phyloP scores from a whole-genome alignment of 1,139 yeast genomes.

The Kodamaea derodonti region DNA sequence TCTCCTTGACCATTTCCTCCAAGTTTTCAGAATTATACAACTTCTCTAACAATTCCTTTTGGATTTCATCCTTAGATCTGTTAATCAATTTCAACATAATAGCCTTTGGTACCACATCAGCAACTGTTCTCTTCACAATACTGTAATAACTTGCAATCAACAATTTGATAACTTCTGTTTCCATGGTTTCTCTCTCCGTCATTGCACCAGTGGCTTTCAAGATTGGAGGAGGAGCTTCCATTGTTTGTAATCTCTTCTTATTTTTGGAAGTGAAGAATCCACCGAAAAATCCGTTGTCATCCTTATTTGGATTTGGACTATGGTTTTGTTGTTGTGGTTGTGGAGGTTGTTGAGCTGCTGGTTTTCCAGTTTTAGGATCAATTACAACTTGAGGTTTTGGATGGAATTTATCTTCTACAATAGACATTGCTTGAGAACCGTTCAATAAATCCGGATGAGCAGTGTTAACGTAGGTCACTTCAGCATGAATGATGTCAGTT shows the following conservation, averaged over 20 bases:
- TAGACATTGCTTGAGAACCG: constrained; percentile 93
- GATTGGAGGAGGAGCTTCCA: constrained; percentile 97
- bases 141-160: constrained; percentile 85
- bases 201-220: constrained; percentile 92
- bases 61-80: constrained; percentile 81
- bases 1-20: constrained; percentile 81
- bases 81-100: constrained; percentile 88
- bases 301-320: constrained; percentile 22
- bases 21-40: constrained; percentile 75
- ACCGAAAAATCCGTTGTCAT: constrained; percentile 80
- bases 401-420: constrained; percentile 87
- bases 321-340: constrained; percentile 20
- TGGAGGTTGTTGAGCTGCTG: constrained; percentile 46
- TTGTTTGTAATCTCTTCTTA: constrained; percentile 88
- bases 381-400: constrained; percentile 77
- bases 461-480: constrained; percentile 92
- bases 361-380: constrained; percentile 92
- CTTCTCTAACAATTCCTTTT: constrained; percentile 83
- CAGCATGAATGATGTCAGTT: constrained; percentile 74
- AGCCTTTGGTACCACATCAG: constrained; percentile 93
- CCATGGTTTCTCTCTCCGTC: constrained; percentile 94
- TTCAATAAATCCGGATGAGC: constrained; percentile 96
- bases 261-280: constrained; percentile 91
- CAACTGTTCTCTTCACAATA: constrained; percentile 90
- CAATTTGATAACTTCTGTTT: constrained; percentile 93